phyloP scores from a whole-genome alignment of 768 basidiomycete species.

The Epithele typhae region DNA sequence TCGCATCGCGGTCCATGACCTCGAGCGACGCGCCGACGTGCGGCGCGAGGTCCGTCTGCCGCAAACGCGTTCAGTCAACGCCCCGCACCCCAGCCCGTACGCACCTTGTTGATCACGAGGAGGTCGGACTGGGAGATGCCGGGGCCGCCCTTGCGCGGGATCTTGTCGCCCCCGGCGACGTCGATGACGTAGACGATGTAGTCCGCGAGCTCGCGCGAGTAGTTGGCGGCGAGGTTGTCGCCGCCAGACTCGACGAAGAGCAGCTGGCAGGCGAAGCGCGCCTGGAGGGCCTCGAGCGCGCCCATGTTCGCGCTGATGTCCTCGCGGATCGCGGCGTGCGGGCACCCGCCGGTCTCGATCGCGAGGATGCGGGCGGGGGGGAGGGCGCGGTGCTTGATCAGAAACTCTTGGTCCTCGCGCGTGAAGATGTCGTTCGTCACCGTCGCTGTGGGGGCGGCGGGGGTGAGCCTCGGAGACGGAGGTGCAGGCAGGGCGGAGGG shows the following conservation, averaged over 20 bases:
- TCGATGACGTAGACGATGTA: slow-evolving; percentile 95
- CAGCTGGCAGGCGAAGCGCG: slow-evolving; percentile 84
- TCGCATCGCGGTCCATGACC: slow-evolving; percentile 93
- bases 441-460: slow-evolving; percentile 51
- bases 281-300: slow-evolving; percentile 91
- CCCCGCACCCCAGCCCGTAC: slow-evolving; percentile 7
- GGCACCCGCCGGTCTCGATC: slow-evolving; percentile 97
- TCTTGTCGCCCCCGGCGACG: slow-evolving; percentile 94
- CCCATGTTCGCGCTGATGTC: slow-evolving; percentile 98
- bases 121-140: slow-evolving; percentile 96
- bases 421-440: slow-evolving; percentile 99
- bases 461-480: neutral
- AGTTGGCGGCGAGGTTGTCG: slow-evolving; percentile 96
- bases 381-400: slow-evolving; percentile 89
- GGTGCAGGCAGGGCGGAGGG: no score
- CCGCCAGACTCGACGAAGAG: slow-evolving; percentile 96
- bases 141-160: slow-evolving; percentile 96
- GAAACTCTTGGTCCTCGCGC: slow-evolving; percentile 94
- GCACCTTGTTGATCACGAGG: slow-evolving; percentile 90
- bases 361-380: slow-evolving; percentile 83
- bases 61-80: neutral
- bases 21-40: slow-evolving; percentile 90
- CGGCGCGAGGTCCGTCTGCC: slow-evolving; percentile 87
- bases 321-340: slow-evolving; percentile 96
- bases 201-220: slow-evolving; percentile 93